phyloP scores from a whole-genome alignment of 352 stramenopile genomes.

The Pythium vanterpoolii region DNA sequence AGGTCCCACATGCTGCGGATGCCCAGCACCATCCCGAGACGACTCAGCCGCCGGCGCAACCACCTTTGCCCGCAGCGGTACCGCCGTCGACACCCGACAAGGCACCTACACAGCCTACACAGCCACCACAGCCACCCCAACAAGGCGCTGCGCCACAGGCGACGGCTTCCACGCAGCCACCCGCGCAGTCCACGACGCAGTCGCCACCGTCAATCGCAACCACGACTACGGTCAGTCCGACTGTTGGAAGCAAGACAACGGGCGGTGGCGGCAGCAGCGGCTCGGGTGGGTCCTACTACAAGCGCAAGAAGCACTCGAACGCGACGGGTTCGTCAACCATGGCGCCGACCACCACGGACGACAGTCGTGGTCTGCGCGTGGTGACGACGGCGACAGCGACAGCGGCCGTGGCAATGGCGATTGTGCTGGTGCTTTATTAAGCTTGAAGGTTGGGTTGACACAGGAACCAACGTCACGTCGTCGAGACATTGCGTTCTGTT shows the following conservation, averaged over 20 bases:
- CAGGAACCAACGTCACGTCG: not conserved
- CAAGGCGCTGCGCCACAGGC: not conserved
- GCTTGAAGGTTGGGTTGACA: not conserved
- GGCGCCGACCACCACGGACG: not conserved
- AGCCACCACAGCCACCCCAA: too few relatives aligned
- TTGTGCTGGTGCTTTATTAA: not conserved
- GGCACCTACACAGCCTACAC: too few relatives aligned
- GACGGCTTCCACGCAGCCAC: not conserved
- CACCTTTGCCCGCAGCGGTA: not conserved
- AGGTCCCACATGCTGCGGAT: not conserved
- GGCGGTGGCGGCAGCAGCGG: not conserved
- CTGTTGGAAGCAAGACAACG: not conserved
- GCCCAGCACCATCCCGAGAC: not conserved
- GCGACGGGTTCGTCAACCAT: not conserved
- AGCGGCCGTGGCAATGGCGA: not conserved
- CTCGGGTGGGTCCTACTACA: not conserved
- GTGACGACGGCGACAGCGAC: not conserved
- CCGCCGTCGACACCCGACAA: not conserved
- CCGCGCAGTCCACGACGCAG: not conserved
- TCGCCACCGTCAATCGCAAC: not conserved
- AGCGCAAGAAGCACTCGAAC: slow-evolving; percentile 11
- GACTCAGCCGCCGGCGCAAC: not conserved
- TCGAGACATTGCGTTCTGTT: not conserved
- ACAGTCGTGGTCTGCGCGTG: not conserved
- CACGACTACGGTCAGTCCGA: not conserved